Base-by-base conservation (phyloP, 345 rosid species). In the Eucalyptus regnans region DNA sequence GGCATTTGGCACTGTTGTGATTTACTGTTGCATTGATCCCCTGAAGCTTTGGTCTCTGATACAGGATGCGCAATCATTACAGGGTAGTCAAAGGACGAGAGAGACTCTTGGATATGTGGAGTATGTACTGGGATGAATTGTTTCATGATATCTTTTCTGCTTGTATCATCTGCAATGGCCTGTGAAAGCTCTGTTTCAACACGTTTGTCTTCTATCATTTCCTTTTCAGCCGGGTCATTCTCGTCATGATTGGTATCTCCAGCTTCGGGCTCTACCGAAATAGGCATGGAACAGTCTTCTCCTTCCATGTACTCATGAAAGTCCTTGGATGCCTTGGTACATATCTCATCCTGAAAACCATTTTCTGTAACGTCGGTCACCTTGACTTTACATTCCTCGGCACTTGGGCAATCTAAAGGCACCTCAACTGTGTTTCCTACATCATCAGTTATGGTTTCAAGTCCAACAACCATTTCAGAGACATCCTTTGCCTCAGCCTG, bases 251-350 rank as follows among this genome's bases (percentile, higher is more conserved):
- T 48, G 52, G 27, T 58, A 41, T 84, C 80, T 37, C 37, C 37
- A n/a, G 48, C 33, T 22, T 50, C 89, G 22, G 50, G 48, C 48
- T 76, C 62, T 52, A 33, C 14, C 22, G 29, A 33, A 51, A 86
- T 51, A 51, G 62, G 62, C 48, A 51, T 51, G 83, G 83, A 76
- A 76, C 83, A 11, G 48, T 41, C 83, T 76, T 41, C 83, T 41
- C 83, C 83, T 76, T 76, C 48, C 23, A 20, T 41, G 27, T 43
- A 76, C 48, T 76, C 83, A 20, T 20, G 48, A 76, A 76, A 41
- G 83, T 76, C 89, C 87, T 50, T 83, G 17, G 90, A 88, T 88
- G 81, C 88, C 90, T 91, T 90, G 83, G 43, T 46, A 9, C 68
- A 86, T 31, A 9, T 90, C 87, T 88, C 89, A 88, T 81, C 87